Evolutionary conservation across 805 yeast species (phyloP), one percentile per base, ranked within the genome.

Genomic region (Candida rishiriensis): DNA sequence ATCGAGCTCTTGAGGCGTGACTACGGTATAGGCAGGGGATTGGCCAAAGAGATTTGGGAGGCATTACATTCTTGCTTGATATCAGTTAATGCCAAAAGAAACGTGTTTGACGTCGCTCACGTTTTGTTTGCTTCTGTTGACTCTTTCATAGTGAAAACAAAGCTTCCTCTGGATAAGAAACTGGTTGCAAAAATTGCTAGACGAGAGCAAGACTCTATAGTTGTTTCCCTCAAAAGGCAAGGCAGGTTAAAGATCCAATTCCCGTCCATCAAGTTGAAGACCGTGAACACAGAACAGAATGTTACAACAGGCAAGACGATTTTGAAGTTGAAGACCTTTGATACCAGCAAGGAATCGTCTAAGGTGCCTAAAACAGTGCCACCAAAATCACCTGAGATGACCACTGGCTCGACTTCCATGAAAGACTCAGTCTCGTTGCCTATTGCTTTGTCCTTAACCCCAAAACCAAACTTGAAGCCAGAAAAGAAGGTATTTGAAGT

Each of bases 131-230:
- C 75, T 34, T 77, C 89, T 7, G 64, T 68, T 29, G 82, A 85
- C 49, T 70, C 78, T 2, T 73, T 82, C 37, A 57, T 75, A n/a
- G 88, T 88, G 2, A 73, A 67, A 3, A 65, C 89, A 17, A 75
- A 79, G 6, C 65, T 81, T 12, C 97, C 97, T 3, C 73, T 81
- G 51, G 80, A 79, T 41, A 82, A 78, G 57, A 79, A 78, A 51
- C 68, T 93, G 18, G 78, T 76, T 8, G 87, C 88, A 0, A 75
- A 72, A 50, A 54, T 76, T 41, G 50, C 71, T 5, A 50, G 47
- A 26, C 54, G 52, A 30, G 41, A 46, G 2, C 34, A 39, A 3
- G 82, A 82, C 3, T 69, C 69, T 34, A 66, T 88, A n/a, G 68
- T 75, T 21, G 43, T 60, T 26, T 38, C 54, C 6, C 65, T 88